phyloP scores from a whole-genome alignment of 345 rosid genomes.

The Populus tremula region DNA sequence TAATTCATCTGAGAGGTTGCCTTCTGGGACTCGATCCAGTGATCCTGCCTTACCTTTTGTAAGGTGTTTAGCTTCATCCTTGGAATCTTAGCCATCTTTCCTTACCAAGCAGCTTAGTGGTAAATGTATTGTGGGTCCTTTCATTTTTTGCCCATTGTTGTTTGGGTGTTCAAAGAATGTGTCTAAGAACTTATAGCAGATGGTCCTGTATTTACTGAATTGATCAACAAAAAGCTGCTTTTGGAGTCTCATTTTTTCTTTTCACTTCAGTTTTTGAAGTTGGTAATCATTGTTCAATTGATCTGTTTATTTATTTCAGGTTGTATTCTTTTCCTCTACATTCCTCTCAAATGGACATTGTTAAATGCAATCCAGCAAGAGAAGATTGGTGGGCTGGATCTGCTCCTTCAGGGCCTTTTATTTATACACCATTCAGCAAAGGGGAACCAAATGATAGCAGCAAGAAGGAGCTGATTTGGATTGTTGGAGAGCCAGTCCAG shows the following conservation, averaged over 20 bases:
- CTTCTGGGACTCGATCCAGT: slow-evolving; percentile 92
- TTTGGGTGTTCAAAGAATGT: not conserved
- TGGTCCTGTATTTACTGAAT: not conserved
- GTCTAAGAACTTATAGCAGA: not conserved
- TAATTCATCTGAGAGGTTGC: slow-evolving; percentile 87
- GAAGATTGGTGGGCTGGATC: slow-evolving; percentile 98
- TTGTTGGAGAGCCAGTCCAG: slow-evolving; percentile 96
- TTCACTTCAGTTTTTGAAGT: not conserved
- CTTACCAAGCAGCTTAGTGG: not conserved
- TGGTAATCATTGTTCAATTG: not conserved
- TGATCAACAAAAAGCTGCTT: not conserved
- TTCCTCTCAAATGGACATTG: slow-evolving; percentile 75
- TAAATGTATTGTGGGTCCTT: not conserved
- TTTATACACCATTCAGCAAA: slow-evolving; percentile 96
- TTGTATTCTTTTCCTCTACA: slow-evolving; percentile 82
- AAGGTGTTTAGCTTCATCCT: slow-evolving; percentile 45
- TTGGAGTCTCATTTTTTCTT: not conserved
- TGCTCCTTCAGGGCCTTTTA: slow-evolving; percentile 98
- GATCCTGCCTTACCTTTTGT: slow-evolving; percentile 97
- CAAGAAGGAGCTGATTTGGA: slow-evolving; percentile 88
- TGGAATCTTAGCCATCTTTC: not conserved
- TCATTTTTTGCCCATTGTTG: not conserved
- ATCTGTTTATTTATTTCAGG: slow-evolving; percentile 43
- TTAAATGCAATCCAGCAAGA: slow-evolving; percentile 77
- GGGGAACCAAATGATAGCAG: slow-evolving; percentile 68